Evolutionary conservation across 2,329 filamentous ascomycete species (phyloP).

Genomic region (Bipolaris cookei): DNA sequence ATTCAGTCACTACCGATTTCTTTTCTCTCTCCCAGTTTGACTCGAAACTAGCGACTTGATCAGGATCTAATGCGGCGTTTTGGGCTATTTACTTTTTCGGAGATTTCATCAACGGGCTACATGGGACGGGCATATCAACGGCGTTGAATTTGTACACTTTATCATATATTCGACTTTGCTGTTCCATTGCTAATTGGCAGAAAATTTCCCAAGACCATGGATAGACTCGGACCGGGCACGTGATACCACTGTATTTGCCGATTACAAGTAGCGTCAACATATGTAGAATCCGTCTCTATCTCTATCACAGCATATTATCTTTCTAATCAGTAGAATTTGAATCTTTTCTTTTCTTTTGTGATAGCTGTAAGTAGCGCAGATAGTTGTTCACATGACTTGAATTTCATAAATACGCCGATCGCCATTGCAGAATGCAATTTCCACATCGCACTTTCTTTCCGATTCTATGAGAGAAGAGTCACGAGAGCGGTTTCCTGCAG

Average conservation of each 20-base stretch:
- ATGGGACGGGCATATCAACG: slow-evolving; percentile 10
- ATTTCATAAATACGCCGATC: too few relatives aligned
- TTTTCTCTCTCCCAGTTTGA: background rate
- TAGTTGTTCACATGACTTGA: too few relatives aligned
- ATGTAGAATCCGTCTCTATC: background rate
- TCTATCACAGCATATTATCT: background rate
- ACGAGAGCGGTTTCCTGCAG: background rate
- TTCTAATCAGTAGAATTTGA: background rate
- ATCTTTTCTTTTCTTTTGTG: too few relatives aligned
- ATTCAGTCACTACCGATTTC: background rate
- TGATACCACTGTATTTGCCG: slow-evolving; percentile 6
- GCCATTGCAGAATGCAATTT: too few relatives aligned
- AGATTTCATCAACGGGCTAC: background rate
- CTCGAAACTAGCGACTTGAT: background rate
- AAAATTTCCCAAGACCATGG: slow-evolving; percentile 4
- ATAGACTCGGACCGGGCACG: slow-evolving; percentile 12
- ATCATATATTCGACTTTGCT: background rate
- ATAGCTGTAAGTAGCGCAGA: too few relatives aligned
- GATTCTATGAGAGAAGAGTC: background rate
- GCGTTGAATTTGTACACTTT: slow-evolving; percentile 7
- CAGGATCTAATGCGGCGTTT: slow-evolving; percentile 1
- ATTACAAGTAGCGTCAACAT: slow-evolving; percentile 1
- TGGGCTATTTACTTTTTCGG: background rate
- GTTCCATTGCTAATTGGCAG: slow-evolving; percentile 5
- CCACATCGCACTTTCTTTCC: too few relatives aligned